A percentile compares a stretch with the other conserved stretches of the same genome.
Conservation (phyloP, 2,329 filamentous ascomycete species). For the Colletotrichum echinochloae region DNA sequence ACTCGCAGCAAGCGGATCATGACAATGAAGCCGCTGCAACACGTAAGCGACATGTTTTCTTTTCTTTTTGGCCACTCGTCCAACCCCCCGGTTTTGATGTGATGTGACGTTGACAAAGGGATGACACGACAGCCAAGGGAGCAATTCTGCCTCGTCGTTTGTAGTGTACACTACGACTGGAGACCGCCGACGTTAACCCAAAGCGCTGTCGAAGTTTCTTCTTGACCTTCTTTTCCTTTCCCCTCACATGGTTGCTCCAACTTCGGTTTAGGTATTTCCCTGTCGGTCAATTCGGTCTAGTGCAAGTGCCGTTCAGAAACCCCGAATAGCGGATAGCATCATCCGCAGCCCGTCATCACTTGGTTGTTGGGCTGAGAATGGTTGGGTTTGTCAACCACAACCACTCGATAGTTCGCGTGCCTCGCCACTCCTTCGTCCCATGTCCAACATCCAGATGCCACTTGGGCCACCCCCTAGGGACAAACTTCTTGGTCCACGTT, state of each 20-base stretch:
- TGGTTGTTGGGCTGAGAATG: neutral
- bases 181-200: neutral
- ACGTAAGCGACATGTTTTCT: neutral
- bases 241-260: neutral
- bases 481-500: conserved; percentile 2
- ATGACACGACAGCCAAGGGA: conserved; percentile 8
- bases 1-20: neutral
- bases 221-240: neutral
- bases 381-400: neutral
- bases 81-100: neutral
- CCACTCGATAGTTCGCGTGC: neutral
- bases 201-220: neutral
- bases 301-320: neutral
- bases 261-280: neutral
- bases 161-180: neutral
- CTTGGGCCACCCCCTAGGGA: conserved; percentile 3
- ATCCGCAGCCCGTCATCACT: neutral
- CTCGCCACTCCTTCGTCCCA: conserved; percentile 15
- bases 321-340: neutral
- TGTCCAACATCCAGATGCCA: conserved; percentile 9
- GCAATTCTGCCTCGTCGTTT: neutral
- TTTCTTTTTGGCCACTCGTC: neutral
- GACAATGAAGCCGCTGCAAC: conserved; percentile 7
- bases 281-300: neutral
- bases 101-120: neutral